A percentile compares a stretch with the other conserved stretches of the same genome.
These are phyloP conservation scores for Saitozyma sp. DNA, from an alignment of 768 basidiomycete species.

Conservation along the genomic window DNA sequence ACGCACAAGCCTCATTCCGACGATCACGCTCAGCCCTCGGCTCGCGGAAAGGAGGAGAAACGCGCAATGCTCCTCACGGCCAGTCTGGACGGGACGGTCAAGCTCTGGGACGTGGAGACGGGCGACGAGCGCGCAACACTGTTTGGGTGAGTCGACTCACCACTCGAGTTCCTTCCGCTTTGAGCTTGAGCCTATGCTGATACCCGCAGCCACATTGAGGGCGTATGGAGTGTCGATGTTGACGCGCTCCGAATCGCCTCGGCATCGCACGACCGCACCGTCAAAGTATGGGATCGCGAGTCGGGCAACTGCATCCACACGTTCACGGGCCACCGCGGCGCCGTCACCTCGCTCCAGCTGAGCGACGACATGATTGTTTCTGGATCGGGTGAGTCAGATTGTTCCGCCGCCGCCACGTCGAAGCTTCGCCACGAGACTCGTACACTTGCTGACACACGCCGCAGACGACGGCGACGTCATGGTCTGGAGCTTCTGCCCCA, in stretches of 20 bases:
- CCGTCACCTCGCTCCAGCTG: constrained; percentile 84
- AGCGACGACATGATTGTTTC: constrained; percentile 95
- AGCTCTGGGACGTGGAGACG: constrained; percentile 90
- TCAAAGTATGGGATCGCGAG: constrained; percentile 89
- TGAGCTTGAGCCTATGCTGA: background rate
- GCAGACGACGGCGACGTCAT: constrained; percentile 79
- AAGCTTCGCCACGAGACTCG: no score
- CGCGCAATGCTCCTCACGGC: constrained; percentile 73
- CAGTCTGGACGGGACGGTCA: constrained; percentile 91
- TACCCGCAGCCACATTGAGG: constrained; percentile 72
- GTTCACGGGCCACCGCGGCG: constrained; percentile 88
- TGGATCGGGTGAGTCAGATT: constrained; percentile 61
- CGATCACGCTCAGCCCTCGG: constrained; percentile 2
- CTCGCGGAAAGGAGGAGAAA: constrained; percentile 26
- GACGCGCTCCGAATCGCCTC: constrained; percentile 89
- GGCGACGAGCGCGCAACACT: constrained; percentile 75
- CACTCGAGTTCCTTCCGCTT: background rate
- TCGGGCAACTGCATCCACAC: constrained; percentile 83
- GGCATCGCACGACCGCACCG: constrained; percentile 67
- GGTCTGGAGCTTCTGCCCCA: constrained; percentile 66
- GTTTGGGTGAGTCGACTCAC: constrained; percentile 62
- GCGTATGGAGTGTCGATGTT: constrained; percentile 92
- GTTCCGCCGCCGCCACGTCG: background rate
- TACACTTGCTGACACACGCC: constrained; percentile 9
- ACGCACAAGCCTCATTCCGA: background rate